Base-by-base conservation (phyloP, 2,329 filamentous ascomycete genomes). In the Diplodia corticola region DNA sequence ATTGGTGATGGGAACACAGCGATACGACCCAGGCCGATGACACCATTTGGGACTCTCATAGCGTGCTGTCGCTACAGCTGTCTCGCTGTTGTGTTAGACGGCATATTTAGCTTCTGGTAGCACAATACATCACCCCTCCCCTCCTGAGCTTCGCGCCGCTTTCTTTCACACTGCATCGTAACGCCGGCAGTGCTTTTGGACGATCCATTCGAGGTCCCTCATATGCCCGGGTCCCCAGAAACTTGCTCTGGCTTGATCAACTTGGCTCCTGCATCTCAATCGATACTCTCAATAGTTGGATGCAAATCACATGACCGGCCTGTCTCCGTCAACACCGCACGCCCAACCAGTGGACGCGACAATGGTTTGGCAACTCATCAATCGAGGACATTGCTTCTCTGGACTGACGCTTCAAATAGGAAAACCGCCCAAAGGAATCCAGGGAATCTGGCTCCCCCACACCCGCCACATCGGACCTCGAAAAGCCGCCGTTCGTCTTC, bases 401-500 rank as follows among this genome's bases (percentile, higher is more conserved):
- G 17, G 17, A 44, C 37, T 44, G 6, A 44, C 37, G 1, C 2
- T 12, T n/a, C 5, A 44, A 7, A 5, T 6, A 44, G 37, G 37
- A n/a, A 15, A 40, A 4, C 15, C 15, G 5, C 5, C 17, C 37
- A 5, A 40, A 40, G 40, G n/a, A 20, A n/a, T 20, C 17, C n/a
- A n/a, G 20, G n/a, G 40, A 20, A 44, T 44, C 40, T 44, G n/a
- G 40, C 40, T 5, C n/a, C 17, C 40, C 17, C 40, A 6, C 40
- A 0, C 17, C 40, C 7, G 17, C n/a, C 0, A 3, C 10, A 10
- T 46, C 33, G 22, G 35, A 59, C 6, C 13, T 59, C 24, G 54
- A 59, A 15, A 59, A 59, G 54, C 54, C 54, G 28, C 54, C 54
- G 24, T 46, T 46, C 22, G 24, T 59, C 54, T 30, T 28, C 20